These are phyloP conservation scores for Keithomyces neogunnii DNA, from an alignment of 2,329 filamentous ascomycete genomes.

Conservation along the genomic window DNA sequence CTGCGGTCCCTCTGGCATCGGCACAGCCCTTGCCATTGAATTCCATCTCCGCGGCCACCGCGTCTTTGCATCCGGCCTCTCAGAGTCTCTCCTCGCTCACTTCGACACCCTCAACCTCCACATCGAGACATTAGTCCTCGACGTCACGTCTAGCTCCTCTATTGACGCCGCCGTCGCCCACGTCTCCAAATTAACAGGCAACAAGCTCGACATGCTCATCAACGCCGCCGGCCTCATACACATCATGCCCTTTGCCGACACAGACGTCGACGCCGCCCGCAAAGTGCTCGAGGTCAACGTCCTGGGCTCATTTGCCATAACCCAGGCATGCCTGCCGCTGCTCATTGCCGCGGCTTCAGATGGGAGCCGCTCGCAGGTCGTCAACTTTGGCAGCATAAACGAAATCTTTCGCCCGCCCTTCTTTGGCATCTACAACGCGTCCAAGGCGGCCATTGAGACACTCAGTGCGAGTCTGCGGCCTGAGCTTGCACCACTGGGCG, in stretches of 20 bases:
- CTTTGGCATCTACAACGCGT: conserved; percentile 7
- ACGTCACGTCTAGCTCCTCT: conserved; percentile 8
- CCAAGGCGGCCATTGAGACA: conserved; percentile 8
- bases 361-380: neutral
- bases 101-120: conserved; percentile 3
- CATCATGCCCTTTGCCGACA: conserved; percentile 17
- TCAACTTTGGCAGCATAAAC: conserved; percentile 20
- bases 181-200: conserved; percentile 2
- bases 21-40: conserved; percentile 12
- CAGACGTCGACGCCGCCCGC: conserved; percentile 14
- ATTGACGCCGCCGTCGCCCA: conserved; percentile 17
- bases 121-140: too few species aligned
- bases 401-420: conserved; percentile 16
- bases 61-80: conserved; percentile 23
- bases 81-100: conserved; percentile 16
- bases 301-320: conserved; percentile 19
- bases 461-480: conserved; percentile 16
- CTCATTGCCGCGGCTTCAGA: conserved; percentile 16
- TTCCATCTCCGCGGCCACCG: conserved; percentile 14
- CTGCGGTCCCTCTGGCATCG: conserved; percentile 17
- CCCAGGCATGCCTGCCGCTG: conserved; percentile 18
- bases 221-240: conserved; percentile 23
- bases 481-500: conserved; percentile 17
- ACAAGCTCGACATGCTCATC: conserved; percentile 20
- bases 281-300: conserved; percentile 21